Percentiles rank a stretch among this genome's conserved stretches.
Conservation (phyloP, 257 asterid genomes). For the Catharanthus roseus region DNA sequence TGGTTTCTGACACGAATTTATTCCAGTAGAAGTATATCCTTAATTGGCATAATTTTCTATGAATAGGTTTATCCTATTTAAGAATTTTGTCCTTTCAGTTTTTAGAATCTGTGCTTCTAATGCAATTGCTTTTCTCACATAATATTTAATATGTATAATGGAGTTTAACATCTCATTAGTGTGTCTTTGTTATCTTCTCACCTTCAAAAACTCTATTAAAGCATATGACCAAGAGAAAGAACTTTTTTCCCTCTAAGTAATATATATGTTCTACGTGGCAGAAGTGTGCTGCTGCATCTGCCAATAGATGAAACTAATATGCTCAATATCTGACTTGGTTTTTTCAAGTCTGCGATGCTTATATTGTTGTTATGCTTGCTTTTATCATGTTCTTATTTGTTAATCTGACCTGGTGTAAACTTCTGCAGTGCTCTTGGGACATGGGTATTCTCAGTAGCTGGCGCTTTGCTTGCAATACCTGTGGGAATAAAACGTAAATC, state of each 20-base stretch:
- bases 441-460: conserved; percentile 92
- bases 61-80: neutral
- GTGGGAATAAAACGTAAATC: conserved; percentile 88
- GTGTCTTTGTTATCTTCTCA: neutral
- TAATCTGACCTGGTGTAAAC: neutral
- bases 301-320: neutral
- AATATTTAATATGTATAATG: neutral
- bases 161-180: neutral
- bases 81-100: neutral
- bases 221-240: neutral
- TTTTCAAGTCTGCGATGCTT: neutral
- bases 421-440: conserved; percentile 79
- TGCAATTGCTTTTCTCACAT: neutral
- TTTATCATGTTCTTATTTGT: neutral
- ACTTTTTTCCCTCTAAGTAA: neutral
- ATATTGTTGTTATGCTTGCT: neutral
- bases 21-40: neutral
- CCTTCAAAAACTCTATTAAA: neutral
- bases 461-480: conserved; percentile 89
- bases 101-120: conserved; percentile 4
- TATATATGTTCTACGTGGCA: neutral
- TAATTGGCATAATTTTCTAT: no score
- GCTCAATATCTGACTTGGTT: neutral
- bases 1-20: neutral
- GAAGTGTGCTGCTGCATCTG: neutral